Base-by-base conservation (phyloP, 1,284 basidiomycete genomes). In the Gymnopus androsaceus region DNA sequence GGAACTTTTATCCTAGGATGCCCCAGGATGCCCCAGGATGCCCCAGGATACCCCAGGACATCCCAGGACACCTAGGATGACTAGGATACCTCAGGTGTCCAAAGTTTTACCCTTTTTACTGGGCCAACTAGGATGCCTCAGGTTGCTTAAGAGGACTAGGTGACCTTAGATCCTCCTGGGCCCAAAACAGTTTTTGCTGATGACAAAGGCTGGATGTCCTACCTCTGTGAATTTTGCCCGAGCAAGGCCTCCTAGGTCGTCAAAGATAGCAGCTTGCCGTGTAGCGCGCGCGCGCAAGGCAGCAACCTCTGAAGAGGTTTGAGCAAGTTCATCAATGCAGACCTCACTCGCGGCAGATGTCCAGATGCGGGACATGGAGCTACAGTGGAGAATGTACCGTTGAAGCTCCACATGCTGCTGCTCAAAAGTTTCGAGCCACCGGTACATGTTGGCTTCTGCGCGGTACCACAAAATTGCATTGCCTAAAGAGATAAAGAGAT, bases 391-490 rank as follows among this genome's bases (percentile, higher is more conserved):
- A 14, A 64, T 61, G 21, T 54, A 60, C 0, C 61, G 59, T 9
- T 63, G 38, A 41, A 61, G 63, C 3, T 66, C 66, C 0, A 57
- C 62, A 12, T 63, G 58, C 23, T 60, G 62, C 2, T 50, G 56
- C 27, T 69, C 67, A 45, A 61, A 61, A 19, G 67, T 55, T 31
- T 69, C 66, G 23, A 54, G 58, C 65, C 64, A 66, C 6, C 65
- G 58, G 7, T 62, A 42, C 64, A 66, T 67, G 21, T 68, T 66
- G 1, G 67, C 68, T 36, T 67, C n/a, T 65, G 2, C 66, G 63
- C 66, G 58, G 23, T 64, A 69, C 65, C 66, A 69, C 19, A 66
- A 65, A 0, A 68, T 61, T 6, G 51, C 55, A 56, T 69, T 64
- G 1, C 64, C 66, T 69, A 27, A 14, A 54, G n/a, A n/a, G n/a